Evolutionary conservation across 768 basidiomycete genomes (phyloP).

Genomic region (Podaxis sp.): DNA sequence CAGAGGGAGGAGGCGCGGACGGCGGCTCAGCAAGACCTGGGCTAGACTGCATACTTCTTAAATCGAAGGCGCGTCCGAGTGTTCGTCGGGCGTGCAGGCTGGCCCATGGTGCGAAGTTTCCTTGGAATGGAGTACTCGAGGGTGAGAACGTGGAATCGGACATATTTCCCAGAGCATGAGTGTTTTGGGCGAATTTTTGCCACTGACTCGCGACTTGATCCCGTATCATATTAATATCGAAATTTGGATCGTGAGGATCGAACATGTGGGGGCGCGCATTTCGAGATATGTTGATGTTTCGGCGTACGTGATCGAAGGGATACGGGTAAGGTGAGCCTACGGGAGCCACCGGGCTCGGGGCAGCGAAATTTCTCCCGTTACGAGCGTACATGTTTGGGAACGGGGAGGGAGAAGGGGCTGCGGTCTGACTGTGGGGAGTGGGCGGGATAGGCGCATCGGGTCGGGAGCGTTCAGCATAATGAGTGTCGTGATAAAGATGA

Average conservation of each 20-base stretch:
- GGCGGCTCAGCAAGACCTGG: conserved; percentile 63
- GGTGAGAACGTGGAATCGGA: conserved; percentile 80
- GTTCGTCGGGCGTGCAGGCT: conserved; percentile 58
- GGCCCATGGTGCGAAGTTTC: conserved; percentile 72
- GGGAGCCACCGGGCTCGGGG: conserved; percentile 53
- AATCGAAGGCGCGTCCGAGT: conserved; percentile 43
- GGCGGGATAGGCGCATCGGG: conserved; percentile 80
- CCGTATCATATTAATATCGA: conserved; percentile 50
- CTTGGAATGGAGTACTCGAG: conserved; percentile 71
- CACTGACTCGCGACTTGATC: conserved; percentile 75
- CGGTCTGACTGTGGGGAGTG: conserved; percentile 74
- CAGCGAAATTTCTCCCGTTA: conserved; percentile 35
- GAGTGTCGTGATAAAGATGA: conserved; percentile 19
- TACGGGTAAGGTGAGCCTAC: conserved; percentile 80
- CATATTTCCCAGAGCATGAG: conserved; percentile 50
- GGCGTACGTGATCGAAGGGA: conserved; percentile 72
- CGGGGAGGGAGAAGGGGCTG: conserved; percentile 73
- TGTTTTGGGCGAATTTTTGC: conserved; percentile 77
- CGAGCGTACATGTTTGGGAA: conserved; percentile 41
- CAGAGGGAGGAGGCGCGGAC: conserved; percentile 49
- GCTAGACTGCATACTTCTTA: conserved; percentile 67
- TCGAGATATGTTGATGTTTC: conserved; percentile 39
- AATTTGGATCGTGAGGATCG: conserved; percentile 29
- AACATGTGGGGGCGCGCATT: conserved; percentile 29
- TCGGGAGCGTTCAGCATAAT: conserved; percentile 34